These are phyloP conservation scores for Elongisporangium undulatum DNA, from an alignment of 352 stramenopile genomes.

Conservation along the genomic window DNA sequence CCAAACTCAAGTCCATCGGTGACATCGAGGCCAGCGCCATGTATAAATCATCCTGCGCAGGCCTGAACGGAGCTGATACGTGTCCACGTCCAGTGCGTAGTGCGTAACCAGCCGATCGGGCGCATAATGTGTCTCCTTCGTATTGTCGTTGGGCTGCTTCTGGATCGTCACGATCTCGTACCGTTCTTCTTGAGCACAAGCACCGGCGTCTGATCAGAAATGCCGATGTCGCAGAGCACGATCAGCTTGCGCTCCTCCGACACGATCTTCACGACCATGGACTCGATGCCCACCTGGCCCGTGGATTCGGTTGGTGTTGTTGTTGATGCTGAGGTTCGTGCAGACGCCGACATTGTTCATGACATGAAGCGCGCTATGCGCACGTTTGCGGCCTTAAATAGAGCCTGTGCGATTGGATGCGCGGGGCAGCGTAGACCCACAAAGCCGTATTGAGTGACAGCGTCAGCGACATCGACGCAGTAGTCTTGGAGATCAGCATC, in stretches of 20 bases:
- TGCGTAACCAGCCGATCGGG: constrained; percentile 96
- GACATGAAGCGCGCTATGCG: constrained; percentile 95
- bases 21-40: too few species aligned
- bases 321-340: constrained; percentile 84
- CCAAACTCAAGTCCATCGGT: too few species aligned
- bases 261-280: constrained; percentile 92
- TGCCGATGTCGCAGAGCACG: constrained; percentile 83
- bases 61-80: constrained; percentile 64
- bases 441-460: constrained; percentile 94
- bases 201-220: constrained; percentile 66
- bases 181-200: constrained; percentile 51
- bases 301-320: constrained; percentile 43
- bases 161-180: constrained; percentile 70
- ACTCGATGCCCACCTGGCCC: constrained; percentile 93
- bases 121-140: constrained; percentile 79
- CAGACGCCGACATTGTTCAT: constrained; percentile 94
- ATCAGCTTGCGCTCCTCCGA: constrained; percentile 73
- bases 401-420: constrained; percentile 88
- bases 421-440: constrained; percentile 95
- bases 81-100: constrained; percentile 95
- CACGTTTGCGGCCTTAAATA: constrained; percentile 88
- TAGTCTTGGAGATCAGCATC: constrained; percentile 94
- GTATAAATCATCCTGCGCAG: constrained; percentile 31
- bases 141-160: constrained; percentile 52
- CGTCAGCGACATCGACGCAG: constrained; percentile 69